Base-by-base conservation (phyloP, 805 yeast species). In the Tetrapisispora nanseiensis region DNA sequence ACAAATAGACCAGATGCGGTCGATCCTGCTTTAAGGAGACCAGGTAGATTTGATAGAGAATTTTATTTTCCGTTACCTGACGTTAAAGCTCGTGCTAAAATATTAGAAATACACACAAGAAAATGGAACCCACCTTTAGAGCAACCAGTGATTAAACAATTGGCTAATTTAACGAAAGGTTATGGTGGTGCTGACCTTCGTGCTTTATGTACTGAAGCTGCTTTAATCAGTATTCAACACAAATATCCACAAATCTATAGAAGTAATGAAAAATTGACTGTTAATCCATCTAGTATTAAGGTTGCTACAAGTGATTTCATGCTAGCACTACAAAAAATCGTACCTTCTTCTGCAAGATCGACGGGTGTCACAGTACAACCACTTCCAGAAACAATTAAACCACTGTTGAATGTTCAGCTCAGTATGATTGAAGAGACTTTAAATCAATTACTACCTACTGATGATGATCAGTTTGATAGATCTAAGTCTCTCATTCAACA, bases 111-210 rank as follows among this genome's bases (percentile, higher is more conserved):
- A 49, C 96, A 92, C 55, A 92, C 97, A 19, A 76, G 74, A 47
- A 82, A 81, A 56, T 92, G 98, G 98, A 70, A 70, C 11, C 92
- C 95, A 11, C 82, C 84, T 3, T 63, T 85, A 43, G 59, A 76
- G 6, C 66, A 66, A 0, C 63, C 57, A 6, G 83, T 92, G 49
- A 52, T 86, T 9, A 69, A 71, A 6, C 77, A 78, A 42, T 69
- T 92, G 28, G 90, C 97, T 0, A 70, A 70, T 18, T 64, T 86
- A 44, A 90, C 98, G 0, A 90, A 89, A 59, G 98, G 98, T 0
- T 92, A 85, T 56, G 98, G 98, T 37, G 98, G 98, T 67, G 97
- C 98, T 2, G 98, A 92, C 61, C 67, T 92, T 48, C 69, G 96
- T 42, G 95, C 97, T 0, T 67, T 92, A 24, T 87, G 97, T 60